Base-by-base conservation (phyloP, 148 eudicot species). In the Rhododendron kiyosumense region DNA sequence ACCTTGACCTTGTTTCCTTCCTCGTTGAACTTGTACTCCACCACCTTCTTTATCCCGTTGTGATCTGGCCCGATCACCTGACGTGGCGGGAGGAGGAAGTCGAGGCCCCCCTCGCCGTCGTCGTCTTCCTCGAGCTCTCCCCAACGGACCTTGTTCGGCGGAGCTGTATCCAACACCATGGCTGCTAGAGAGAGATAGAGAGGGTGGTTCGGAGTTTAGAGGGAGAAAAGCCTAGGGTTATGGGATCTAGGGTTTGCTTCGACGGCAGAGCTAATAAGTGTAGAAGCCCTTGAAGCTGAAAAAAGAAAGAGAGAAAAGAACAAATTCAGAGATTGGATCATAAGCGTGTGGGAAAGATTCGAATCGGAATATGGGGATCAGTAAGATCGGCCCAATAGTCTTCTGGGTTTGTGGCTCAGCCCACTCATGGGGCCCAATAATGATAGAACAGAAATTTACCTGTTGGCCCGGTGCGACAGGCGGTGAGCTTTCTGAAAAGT, bases 51-150 rank as follows among this genome's bases (percentile, higher is more conserved):
- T 0, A 93, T 4, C 30, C 98, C 98, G 84, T 91, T 88, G 48
- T 90, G 91, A 71, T 94, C 94, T 5, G 98, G 96, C 0, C 98
- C 95, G 32, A 92, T 93, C 1, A 91, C 92, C 87, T 92, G 94
- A 61, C 91, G 91, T 74, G 94, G 95, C 9, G 97, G 98, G 10
- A 94, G 74, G 20, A 93, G 85, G 81, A 89, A 93, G 81, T 89
- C 94, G 48, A 92, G 75, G 48, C 91, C 93, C 80, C 90, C 92
- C 0, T 87, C 95, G 15, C 89, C 94, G 54, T 93, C 95, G 15
- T 91, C 93, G 54, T 93, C 95, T 30, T 94, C 96, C 3, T 92
- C 95, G 2, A 93, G 75, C 38, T 94, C 96, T 7, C 95, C 96
- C 96, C 96, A 95, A 28, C 95, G 85, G 0, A 90, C 65, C 86